Evolutionary conservation across 2,329 filamentous ascomycete species (phyloP).

Genomic region (Dryadomyces quercus-mongolicae): DNA sequence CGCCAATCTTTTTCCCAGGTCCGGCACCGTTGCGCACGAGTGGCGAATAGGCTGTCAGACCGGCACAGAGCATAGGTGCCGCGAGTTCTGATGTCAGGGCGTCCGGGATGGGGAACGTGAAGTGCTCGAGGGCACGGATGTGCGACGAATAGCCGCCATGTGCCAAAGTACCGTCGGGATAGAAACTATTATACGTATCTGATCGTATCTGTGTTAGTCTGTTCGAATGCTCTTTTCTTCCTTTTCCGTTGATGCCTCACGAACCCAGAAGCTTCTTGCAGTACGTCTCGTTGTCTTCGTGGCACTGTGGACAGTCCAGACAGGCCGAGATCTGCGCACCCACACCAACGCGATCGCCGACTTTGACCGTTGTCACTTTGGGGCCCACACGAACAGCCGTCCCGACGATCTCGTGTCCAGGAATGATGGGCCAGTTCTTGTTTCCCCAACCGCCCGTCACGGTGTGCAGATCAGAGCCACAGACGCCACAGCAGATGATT

Average conservation of each 20-base stretch:
- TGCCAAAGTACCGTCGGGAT: conserved; percentile 23
- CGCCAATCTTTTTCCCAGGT: conserved; percentile 66
- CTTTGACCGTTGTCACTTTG: conserved; percentile 46
- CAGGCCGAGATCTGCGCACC: conserved; percentile 41
- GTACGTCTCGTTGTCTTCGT: conserved; percentile 55
- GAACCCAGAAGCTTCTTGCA: conserved; percentile 24
- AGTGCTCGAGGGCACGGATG: conserved; percentile 29
- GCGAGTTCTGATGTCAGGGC: conserved; percentile 48
- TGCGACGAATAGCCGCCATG: conserved; percentile 31
- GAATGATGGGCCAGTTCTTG: not conserved
- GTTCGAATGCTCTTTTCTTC: no score
- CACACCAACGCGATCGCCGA: conserved; percentile 55
- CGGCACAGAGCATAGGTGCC: conserved; percentile 76
- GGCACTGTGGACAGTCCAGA: conserved; percentile 49
- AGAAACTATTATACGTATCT: conserved; percentile 46
- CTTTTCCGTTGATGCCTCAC: no score
- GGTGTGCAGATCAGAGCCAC: conserved; percentile 63
- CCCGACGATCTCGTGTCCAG: conserved; percentile 45
- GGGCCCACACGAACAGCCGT: conserved; percentile 54
- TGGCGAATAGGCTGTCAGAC: conserved; percentile 68
- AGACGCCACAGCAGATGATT: conserved; percentile 70
- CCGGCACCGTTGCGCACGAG: conserved; percentile 64
- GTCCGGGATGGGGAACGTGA: conserved; percentile 56
- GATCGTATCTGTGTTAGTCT: conserved; percentile 24
- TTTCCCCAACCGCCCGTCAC: conserved; percentile 43